Percentiles rank a stretch among this genome's conserved stretches.
phyloP scores from a whole-genome alignment of 1,284 basidiomycete genomes.

The Coniferiporia weirii region DNA sequence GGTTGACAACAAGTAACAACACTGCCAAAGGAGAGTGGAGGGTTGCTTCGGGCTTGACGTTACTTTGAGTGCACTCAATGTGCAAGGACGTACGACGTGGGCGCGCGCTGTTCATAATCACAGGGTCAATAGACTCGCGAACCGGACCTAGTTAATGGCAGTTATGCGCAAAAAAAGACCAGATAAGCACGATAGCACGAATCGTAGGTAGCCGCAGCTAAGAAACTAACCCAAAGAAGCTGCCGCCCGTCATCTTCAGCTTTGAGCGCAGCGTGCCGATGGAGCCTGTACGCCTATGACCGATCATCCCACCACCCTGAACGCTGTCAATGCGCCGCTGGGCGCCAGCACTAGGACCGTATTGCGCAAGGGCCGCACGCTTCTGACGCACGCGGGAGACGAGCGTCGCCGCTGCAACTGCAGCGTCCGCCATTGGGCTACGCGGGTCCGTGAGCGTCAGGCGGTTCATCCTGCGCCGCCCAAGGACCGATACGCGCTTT shows the following conservation, averaged over 20 bases:
- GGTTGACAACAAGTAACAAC: not conserved
- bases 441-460: conserved; percentile 15
- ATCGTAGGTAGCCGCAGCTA: not conserved
- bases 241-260: conserved; percentile 11
- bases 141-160: conserved; percentile 3
- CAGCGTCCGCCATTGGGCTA: conserved; percentile 14
- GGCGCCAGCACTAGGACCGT: not conserved
- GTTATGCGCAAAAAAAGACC: not conserved
- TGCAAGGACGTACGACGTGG: not conserved
- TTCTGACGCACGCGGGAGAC: conserved; percentile 16
- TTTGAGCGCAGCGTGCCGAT: conserved; percentile 5
- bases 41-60: not conserved
- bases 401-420: conserved; percentile 14
- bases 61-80: not conserved
- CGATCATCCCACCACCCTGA: not conserved
- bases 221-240: conserved; percentile 15
- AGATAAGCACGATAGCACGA: conserved; percentile 1
- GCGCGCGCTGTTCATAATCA: not conserved
- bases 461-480: conserved; percentile 14
- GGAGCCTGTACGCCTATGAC: not conserved
- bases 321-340: not conserved
- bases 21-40: not conserved
- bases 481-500: not conserved
- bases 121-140: not conserved
- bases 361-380: conserved; percentile 2